These are phyloP conservation scores for Datisca glomerata DNA, from an alignment of 306 rosid species.

Conservation along the genomic window DNA sequence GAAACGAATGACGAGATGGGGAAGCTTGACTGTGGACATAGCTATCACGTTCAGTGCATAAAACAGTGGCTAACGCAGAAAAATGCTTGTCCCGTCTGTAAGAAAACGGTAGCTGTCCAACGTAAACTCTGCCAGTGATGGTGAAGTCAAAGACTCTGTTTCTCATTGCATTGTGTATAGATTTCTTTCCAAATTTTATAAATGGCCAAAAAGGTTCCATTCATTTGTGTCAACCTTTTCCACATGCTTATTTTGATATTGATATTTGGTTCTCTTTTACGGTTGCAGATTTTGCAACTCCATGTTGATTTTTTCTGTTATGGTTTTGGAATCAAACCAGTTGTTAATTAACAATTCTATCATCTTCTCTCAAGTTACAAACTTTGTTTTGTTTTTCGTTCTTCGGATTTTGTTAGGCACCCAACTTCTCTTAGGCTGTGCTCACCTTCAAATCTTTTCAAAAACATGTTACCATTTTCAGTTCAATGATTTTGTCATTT, in stretches of 20 bases:
- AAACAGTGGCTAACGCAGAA: conserved; percentile 84
- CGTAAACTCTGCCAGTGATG: conserved; percentile 10
- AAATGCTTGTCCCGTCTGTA: conserved; percentile 86
- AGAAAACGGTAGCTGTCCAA: conserved; percentile 51
- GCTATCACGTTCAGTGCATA: conserved; percentile 70
- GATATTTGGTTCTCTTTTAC: too few species aligned
- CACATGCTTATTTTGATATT: conserved; percentile 21
- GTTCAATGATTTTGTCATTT: too few species aligned
- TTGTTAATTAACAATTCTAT: too few species aligned
- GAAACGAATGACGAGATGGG: conserved; percentile 83
- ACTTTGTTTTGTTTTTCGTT: too few species aligned
- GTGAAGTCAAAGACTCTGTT: too few species aligned
- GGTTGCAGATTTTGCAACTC: not conserved
- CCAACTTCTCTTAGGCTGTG: too few species aligned
- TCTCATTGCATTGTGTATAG: conserved; percentile 42
- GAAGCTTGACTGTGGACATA: conserved; percentile 66
- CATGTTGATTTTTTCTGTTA: not conserved
- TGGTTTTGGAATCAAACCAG: conserved; percentile 9
- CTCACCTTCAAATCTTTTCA: too few species aligned
- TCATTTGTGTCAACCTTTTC: conserved; percentile 37
- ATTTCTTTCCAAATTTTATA: conserved; percentile 31
- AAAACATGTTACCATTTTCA: too few species aligned
- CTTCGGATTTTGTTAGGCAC: too few species aligned
- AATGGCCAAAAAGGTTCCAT: conserved; percentile 28
- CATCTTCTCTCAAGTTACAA: too few species aligned